Conservation (phyloP, 1,139 yeast genomes). For the Maudiozyma humilis region DNA sequence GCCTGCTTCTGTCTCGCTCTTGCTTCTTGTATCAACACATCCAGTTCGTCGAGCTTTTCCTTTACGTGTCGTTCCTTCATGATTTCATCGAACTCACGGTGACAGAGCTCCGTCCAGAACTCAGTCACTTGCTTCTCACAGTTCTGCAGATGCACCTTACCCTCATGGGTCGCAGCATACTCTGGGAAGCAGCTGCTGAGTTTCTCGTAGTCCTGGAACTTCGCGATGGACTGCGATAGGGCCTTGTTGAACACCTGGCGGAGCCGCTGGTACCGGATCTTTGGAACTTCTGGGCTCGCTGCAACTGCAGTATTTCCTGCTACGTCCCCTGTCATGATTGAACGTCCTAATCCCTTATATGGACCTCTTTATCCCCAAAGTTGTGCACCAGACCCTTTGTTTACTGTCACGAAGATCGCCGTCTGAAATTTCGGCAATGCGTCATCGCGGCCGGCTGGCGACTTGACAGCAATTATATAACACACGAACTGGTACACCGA, state of each 20-base stretch:
- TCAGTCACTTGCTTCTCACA: slow-evolving; percentile 55
- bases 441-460: background rate
- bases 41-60: slow-evolving; percentile 53
- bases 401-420: background rate
- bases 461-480: no score
- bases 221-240: slow-evolving; percentile 53
- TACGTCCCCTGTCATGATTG: background rate
- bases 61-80: slow-evolving; percentile 55
- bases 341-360: no score
- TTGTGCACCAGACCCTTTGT: background rate
- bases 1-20: slow-evolving; percentile 26
- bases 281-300: no score
- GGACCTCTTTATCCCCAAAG: no score
- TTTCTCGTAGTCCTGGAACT: slow-evolving; percentile 52
- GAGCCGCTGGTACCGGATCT: slow-evolving; percentile 45
- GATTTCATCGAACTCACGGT: slow-evolving; percentile 58
- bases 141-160: slow-evolving; percentile 43
- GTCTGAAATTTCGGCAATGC: background rate
- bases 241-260: slow-evolving; percentile 56
- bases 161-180: slow-evolving; percentile 43
- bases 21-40: slow-evolving; percentile 54
- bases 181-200: slow-evolving; percentile 61
- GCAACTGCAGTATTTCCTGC: background rate
- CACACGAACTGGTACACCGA: no score
- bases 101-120: slow-evolving; percentile 53